Base-by-base conservation (phyloP, 352 stramenopile genomes). In the Globisporangium ultimum region DNA sequence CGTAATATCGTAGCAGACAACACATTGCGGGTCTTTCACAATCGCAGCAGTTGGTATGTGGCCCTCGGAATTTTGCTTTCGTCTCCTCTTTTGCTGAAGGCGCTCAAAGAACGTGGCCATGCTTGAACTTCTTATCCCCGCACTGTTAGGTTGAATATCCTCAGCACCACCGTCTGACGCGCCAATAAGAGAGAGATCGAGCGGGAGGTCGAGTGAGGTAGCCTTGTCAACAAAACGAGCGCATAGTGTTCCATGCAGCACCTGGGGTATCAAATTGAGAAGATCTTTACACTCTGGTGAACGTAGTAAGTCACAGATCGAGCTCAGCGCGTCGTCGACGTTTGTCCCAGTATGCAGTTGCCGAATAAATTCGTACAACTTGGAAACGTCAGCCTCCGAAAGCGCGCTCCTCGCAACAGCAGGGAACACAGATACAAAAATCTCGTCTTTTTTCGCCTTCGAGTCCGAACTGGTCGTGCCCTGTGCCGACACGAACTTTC, bases 1-100 rank as follows among this genome's bases (percentile, higher is more conserved):
- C 0, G 79, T 76, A 34, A 94, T 87, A 43, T 95, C 84, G 58
- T 90, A 93, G 65, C 86, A 95, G 22, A 95, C 85, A 38, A 87
- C 76, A 48, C 86, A 95, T 65, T 95, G 86, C 3, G 86, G 86
- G 32, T 93, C 74, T 48, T 89, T 76, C 15, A 95, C 72, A 11
- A 89, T 60, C 15, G 79, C 74, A 38, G 68, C 83, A 17, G 73
- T 74, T 1, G 64, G 61, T 20, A 69, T 49, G 15, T 72, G 61
- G 0, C 54, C 53, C 4, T 43, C 21, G 6, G 56, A 48, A 12
- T 76, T 60, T 13, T 78, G 57, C 20, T 76, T 84, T 46, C 79
- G 81, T 32, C 75, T 76, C 40, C 76, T 80, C 47, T 84, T 82
- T 40, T 89, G 78, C 53, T 92, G 70, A 53, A 93, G 77, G 21